Conservation (phyloP, 192 early-diverging fungal genomes). For the Podila epicladia region DNA sequence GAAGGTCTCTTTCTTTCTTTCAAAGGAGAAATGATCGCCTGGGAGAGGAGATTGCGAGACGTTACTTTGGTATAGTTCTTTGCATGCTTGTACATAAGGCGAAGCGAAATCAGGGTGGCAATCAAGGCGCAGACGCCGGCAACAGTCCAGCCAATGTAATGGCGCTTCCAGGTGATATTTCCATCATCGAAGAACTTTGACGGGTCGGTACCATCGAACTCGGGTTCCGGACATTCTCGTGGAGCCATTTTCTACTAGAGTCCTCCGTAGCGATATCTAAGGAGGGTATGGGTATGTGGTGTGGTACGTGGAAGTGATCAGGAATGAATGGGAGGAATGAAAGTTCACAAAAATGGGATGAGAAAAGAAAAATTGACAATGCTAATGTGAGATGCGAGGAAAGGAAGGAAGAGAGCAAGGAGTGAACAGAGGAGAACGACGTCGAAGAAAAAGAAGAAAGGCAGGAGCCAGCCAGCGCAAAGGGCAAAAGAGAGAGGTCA, state of each 20-base stretch:
- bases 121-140: slow-evolving; percentile 62
- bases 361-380: neutral
- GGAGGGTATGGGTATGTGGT: neutral
- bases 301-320: neutral
- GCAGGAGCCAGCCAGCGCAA: neutral
- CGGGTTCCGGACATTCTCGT: slow-evolving; percentile 19
- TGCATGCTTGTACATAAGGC: slow-evolving; percentile 62
- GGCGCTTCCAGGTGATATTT: slow-evolving; percentile 49
- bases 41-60: neutral
- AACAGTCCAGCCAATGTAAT: slow-evolving; percentile 70
- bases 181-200: slow-evolving; percentile 30
- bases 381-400: neutral
- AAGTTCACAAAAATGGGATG: neutral
- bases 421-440: neutral
- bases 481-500: neutral
- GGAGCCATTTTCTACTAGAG: slow-evolving; percentile 11
- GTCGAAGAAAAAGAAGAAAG: neutral
- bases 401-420: neutral
- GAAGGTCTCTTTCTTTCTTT: no score
- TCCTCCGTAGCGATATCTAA: neutral
- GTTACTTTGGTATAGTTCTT: slow-evolving; percentile 62
- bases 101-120: slow-evolving; percentile 59
- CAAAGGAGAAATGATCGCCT: no score
- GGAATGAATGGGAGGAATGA: neutral
- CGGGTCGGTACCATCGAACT: slow-evolving; percentile 23